Evolutionary conservation across 2,329 filamentous ascomycete genomes (phyloP), one percentile per base, ranked within the genome.

Genomic region (Dendrostoma leiphaemia): DNA sequence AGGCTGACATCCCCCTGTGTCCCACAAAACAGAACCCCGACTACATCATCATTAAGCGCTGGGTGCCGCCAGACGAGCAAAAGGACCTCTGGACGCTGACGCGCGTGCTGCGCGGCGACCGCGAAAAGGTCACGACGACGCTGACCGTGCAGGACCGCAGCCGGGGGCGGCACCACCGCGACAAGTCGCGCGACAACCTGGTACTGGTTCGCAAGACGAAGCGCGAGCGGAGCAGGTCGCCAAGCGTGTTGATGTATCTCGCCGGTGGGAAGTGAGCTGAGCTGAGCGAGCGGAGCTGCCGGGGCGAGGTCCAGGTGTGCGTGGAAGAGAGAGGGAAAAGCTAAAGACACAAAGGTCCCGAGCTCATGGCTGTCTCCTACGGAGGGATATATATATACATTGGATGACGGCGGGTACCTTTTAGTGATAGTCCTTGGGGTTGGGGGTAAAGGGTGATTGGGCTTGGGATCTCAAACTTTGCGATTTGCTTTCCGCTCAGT

Each of bases 71-170:
- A 61, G 80, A 82, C 58, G 82, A 90, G 65, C 88, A 90, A 64
- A 81, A 90, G 55, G 74, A 83, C 53, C 79, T 91, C 46, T 92
- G 89, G 79, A 79, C 82, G 40, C 87, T 91, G 70, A 90, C 88
- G 3, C 78, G 78, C 58, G 73, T 78, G 40, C 67, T 90, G 59
- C 84, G 85, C n/a, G 80, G 84, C 63, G 77, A 75, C 65, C 73
- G 76, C 6, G 67, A 65, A 43, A 64, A 54, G 23, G 52, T 68
- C 35, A 77, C 74, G 62, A 67, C 76, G 38, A 69, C 79, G 15
- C 67, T 78, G 53, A 64, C 69, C 51, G 71, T 83, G 46, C 77
- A 81, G 57, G 79, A 71, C 58, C 66, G 67, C 59, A 65, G 67
- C 34, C 59, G 70, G n/a, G n/a, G n/a, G 54, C 71, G 73, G 23